These are phyloP conservation scores for Suillus tomentosus DNA, from an alignment of 768 basidiomycete species.

Conservation along the genomic window DNA sequence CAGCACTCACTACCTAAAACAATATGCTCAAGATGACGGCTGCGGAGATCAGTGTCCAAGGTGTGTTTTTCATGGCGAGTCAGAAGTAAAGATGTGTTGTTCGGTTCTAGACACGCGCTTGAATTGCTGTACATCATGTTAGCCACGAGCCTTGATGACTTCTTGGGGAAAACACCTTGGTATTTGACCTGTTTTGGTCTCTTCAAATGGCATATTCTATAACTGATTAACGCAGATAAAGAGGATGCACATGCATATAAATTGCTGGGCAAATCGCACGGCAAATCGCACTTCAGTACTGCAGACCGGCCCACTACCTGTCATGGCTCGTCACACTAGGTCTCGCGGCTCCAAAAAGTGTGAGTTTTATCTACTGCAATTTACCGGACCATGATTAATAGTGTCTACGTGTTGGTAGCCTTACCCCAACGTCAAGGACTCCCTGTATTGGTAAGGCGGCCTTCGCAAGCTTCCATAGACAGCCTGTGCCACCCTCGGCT, in stretches of 20 bases:
- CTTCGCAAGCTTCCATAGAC: background rate
- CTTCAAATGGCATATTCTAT: background rate
- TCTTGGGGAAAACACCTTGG: background rate
- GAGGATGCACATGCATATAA: background rate
- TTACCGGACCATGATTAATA: background rate
- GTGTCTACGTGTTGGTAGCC: background rate
- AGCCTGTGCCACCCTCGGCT: background rate
- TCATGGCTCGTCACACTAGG: background rate
- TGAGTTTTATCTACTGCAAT: background rate
- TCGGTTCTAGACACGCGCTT: background rate
- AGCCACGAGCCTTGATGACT: background rate
- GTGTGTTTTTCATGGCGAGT: background rate
- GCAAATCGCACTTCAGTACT: background rate
- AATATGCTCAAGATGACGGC: background rate
- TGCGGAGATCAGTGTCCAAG: conserved; percentile 3
- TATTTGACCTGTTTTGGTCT: background rate
- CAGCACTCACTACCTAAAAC: background rate
- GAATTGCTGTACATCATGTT: conserved; percentile 4
- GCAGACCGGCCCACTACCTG: background rate
- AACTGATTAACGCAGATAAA: background rate
- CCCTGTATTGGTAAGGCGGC: background rate
- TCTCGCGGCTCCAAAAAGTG: background rate
- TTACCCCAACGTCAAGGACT: background rate
- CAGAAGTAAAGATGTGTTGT: background rate
- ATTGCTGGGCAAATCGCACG: background rate